Evolutionary conservation across 1,284 basidiomycete species (phyloP).

Genomic region (Coniferiporia sulphurascens): DNA sequence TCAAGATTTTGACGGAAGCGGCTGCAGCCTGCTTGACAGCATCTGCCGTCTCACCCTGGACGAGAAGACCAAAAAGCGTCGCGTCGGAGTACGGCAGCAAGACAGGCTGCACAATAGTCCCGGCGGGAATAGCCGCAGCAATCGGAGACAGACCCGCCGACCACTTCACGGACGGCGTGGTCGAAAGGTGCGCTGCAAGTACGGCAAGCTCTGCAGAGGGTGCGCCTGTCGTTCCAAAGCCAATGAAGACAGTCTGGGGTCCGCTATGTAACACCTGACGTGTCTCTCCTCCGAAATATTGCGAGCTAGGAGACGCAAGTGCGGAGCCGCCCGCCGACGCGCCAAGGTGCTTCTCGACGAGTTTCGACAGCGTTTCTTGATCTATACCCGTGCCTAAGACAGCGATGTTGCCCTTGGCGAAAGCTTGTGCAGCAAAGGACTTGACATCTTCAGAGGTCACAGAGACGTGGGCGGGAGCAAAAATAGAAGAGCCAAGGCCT

Average conservation of each 20-base stretch:
- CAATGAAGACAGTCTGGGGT: constrained; percentile 77
- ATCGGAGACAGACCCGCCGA: constrained; percentile 67
- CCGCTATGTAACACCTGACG: constrained; percentile 60
- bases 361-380: constrained; percentile 59
- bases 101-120: constrained; percentile 63
- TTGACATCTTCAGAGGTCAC: constrained; percentile 69
- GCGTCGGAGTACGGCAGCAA: constrained; percentile 89
- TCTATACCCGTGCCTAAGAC: constrained; percentile 85
- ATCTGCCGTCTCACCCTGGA: constrained; percentile 57
- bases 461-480: constrained; percentile 65
- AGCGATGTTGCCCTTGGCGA: constrained; percentile 76
- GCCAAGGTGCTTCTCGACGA: constrained; percentile 69
- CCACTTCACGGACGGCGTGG: constrained; percentile 81
- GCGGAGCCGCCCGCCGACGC: constrained; percentile 38
- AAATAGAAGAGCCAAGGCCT: constrained; percentile 86
- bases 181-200: constrained; percentile 73
- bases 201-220: constrained; percentile 69
- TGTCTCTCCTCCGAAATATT: constrained; percentile 85
- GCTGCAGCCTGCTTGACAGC: constrained; percentile 63
- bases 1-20: constrained; percentile 63
- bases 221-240: constrained; percentile 65
- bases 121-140: constrained; percentile 45
- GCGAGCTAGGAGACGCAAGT: constrained; percentile 35
- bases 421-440: constrained; percentile 65
- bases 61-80: constrained; percentile 74